phyloP scores from a whole-genome alignment of 495 filamentous ascomycete genomes.

The Usnea hakonensis region DNA sequence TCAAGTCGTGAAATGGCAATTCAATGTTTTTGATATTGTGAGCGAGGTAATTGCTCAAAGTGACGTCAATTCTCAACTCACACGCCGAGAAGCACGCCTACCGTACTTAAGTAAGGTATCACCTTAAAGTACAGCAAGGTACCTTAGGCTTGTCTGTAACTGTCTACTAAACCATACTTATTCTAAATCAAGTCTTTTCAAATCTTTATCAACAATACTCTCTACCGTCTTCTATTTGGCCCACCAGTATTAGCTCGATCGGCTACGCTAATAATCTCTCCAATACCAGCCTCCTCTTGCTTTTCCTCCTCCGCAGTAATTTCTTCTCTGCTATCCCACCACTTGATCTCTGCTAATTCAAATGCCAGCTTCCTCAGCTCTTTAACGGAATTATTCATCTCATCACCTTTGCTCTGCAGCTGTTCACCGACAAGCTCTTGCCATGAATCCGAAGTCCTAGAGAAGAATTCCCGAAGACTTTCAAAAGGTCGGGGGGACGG shows the following conservation, averaged over 20 bases:
- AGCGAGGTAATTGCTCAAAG: too few species aligned
- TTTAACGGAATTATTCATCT: slow-evolving; percentile 61
- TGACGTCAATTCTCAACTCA: too few species aligned
- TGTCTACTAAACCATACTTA: background rate
- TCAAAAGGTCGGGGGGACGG: slow-evolving; percentile 77
- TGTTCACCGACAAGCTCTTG: slow-evolving; percentile 72
- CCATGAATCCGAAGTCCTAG: slow-evolving; percentile 80
- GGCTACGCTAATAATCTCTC: slow-evolving; percentile 82
- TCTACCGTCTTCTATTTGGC: slow-evolving; percentile 49
- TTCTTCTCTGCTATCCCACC: slow-evolving; percentile 98
- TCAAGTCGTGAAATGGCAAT: background rate
- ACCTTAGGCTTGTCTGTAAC: too few species aligned
- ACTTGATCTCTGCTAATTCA: slow-evolving; percentile 82
- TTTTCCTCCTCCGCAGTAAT: slow-evolving; percentile 89
- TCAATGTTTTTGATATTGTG: too few species aligned
- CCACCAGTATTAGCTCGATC: slow-evolving; percentile 56
- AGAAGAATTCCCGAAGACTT: slow-evolving; percentile 83
- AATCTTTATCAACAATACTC: too few species aligned
- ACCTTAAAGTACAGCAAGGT: too few species aligned
- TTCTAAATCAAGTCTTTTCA: too few species aligned
- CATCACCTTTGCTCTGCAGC: slow-evolving; percentile 49
- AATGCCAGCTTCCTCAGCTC: slow-evolving; percentile 88
- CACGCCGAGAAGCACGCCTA: too few species aligned
- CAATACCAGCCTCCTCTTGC: slow-evolving; percentile 91
- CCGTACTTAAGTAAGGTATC: too few species aligned